Conservation (phyloP, 495 filamentous ascomycete genomes). For the Sphaerosporella brunnea region DNA sequence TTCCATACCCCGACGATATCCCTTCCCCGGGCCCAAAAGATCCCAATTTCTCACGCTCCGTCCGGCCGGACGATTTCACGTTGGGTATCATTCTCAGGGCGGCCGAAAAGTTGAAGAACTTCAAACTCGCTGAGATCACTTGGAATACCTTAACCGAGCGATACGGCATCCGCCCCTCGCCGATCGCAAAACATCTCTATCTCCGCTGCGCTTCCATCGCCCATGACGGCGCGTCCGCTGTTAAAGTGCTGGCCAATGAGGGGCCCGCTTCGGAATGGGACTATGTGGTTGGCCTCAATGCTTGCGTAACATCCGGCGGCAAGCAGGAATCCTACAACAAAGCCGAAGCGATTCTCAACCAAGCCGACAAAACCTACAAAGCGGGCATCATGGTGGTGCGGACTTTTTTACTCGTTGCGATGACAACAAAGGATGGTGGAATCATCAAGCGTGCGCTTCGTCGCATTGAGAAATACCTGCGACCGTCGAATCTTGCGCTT, state of each 20-base stretch:
- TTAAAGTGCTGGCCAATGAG: neutral
- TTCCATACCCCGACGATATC: neutral
- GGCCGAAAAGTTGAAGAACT: slow-evolving; percentile 5
- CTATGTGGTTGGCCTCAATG: neutral
- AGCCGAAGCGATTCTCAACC: neutral
- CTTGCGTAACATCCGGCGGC: neutral
- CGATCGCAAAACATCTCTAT: neutral
- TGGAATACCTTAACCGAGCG: neutral
- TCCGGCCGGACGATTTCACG: neutral
- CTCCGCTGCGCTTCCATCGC: slow-evolving; percentile 3
- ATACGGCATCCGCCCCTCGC: neutral
- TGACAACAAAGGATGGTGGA: neutral
- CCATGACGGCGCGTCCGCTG: neutral
- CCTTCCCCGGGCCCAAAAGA: neutral
- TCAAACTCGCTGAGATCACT: neutral
- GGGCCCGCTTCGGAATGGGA: neutral
- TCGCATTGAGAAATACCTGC: neutral
- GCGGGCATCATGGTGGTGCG: neutral
- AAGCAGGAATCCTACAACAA: neutral
- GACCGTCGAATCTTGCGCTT: neutral
- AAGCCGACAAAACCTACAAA: neutral
- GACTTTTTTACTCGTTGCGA: neutral
- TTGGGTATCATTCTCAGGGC: slow-evolving; percentile 3
- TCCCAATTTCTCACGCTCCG: neutral
- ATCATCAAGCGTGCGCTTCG: neutral